These are phyloP conservation scores for Emergomyces africanus DNA, from an alignment of 2,329 filamentous ascomycete genomes.

Conservation along the genomic window DNA sequence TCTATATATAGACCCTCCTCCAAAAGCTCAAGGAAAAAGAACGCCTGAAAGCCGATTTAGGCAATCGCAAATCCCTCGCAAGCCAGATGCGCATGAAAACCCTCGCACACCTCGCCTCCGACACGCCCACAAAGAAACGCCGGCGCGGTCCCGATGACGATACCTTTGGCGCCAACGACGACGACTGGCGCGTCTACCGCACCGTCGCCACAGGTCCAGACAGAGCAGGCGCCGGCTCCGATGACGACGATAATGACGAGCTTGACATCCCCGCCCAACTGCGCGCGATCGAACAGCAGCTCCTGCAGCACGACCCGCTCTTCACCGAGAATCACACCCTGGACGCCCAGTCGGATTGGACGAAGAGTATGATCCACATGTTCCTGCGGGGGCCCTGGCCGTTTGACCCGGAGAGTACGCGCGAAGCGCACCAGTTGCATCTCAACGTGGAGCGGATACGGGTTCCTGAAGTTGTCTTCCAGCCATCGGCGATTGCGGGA, in stretches of 20 bases:
- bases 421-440: conserved; percentile 76
- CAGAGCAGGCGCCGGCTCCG: conserved; percentile 51
- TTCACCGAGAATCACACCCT: conserved; percentile 90
- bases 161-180: conserved; percentile 91
- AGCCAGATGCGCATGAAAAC: conserved; percentile 98
- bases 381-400: conserved; percentile 81
- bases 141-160: conserved; percentile 73
- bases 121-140: conserved; percentile 72
- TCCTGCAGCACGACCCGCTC: conserved; percentile 71
- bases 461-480: conserved; percentile 85
- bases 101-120: conserved; percentile 87
- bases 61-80: conserved; percentile 91
- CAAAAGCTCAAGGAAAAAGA: conserved; percentile 88
- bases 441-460: conserved; percentile 94
- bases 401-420: conserved; percentile 66
- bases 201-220: conserved; percentile 63
- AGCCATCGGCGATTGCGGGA: conserved; percentile 70
- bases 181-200: conserved; percentile 95
- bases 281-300: conserved; percentile 66
- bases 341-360: conserved; percentile 91
- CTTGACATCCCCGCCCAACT: conserved; percentile 69
- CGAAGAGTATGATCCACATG: conserved; percentile 76
- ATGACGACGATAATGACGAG: conserved; percentile 64
- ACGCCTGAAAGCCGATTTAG: conserved; percentile 81
- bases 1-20: conserved; percentile 45